phyloP scores from a whole-genome alignment of 441 rosid genomes.

The Populus trichocarpa region DNA sequence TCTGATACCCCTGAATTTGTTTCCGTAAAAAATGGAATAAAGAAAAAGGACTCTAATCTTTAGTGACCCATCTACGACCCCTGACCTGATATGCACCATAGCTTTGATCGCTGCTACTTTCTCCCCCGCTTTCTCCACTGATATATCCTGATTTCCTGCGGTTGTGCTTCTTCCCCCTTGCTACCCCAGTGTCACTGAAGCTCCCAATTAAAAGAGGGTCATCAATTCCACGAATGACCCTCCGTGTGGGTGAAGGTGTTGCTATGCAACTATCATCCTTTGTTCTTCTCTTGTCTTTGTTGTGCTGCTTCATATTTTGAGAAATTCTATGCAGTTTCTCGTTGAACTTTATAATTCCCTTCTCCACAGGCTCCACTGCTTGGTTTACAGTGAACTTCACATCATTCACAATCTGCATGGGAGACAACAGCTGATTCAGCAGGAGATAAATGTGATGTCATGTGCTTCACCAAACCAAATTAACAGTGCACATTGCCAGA shows the following conservation, averaged over 20 bases:
- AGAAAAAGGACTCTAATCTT: conserved; percentile 37
- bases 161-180: conserved; percentile 72
- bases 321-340: conserved; percentile 89
- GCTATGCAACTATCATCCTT: conserved; percentile 87
- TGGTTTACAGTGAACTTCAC: conserved; percentile 94
- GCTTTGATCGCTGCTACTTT: conserved; percentile 92
- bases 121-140: conserved; percentile 96
- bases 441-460: not conserved
- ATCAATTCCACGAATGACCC: conserved; percentile 94
- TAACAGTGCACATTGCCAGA: not conserved
- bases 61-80: conserved; percentile 87
- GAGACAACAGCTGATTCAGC: conserved; percentile 23
- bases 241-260: conserved; percentile 49
- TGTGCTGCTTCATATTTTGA: conserved; percentile 80
- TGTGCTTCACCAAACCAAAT: not conserved
- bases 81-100: conserved; percentile 65
- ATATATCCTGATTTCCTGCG: conserved; percentile 60
- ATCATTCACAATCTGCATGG: conserved; percentile 84
- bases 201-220: conserved; percentile 96
- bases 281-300: conserved; percentile 73
- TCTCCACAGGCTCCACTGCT: conserved; percentile 97
- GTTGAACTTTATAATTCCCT: conserved; percentile 87
- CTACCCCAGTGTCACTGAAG: conserved; percentile 72
- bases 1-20: conserved; percentile 1
- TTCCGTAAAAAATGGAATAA: not conserved